These are phyloP conservation scores for Geopyxis carbonaria DNA, from an alignment of 495 filamentous ascomycete genomes.

Conservation along the genomic window DNA sequence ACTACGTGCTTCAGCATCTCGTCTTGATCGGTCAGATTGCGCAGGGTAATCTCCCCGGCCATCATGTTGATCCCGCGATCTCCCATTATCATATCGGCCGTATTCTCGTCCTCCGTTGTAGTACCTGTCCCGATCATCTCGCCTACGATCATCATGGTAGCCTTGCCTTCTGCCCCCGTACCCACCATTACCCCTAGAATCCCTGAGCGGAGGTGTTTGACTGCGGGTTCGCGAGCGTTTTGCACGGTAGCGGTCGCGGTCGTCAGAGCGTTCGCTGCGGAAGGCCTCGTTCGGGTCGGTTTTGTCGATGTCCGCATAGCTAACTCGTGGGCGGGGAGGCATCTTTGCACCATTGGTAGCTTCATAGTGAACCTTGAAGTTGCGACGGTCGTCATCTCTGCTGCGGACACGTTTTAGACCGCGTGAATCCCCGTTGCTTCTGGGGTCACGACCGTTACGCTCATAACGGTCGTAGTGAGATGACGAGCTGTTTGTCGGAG, in stretches of 20 bases:
- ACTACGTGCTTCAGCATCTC: constrained; percentile 31
- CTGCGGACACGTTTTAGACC: constrained; percentile 24
- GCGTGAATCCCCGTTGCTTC: constrained; percentile 18
- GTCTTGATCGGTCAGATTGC: constrained; percentile 32
- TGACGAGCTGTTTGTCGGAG: constrained; percentile 34
- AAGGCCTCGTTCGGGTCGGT: constrained; percentile 14
- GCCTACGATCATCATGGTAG: constrained; percentile 23
- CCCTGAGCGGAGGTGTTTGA: constrained; percentile 39
- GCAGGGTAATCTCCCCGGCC: constrained; percentile 41
- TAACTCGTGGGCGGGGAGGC: constrained; percentile 18
- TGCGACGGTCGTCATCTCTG: constrained; percentile 20
- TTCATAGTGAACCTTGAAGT: constrained; percentile 23
- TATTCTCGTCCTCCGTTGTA: constrained; percentile 4
- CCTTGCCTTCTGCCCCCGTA: constrained; percentile 21
- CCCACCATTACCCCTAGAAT: constrained; percentile 28
- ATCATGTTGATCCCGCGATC: constrained; percentile 46
- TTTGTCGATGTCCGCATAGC: constrained; percentile 26
- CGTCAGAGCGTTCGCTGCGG: constrained; percentile 17
- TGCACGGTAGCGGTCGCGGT: constrained; percentile 31
- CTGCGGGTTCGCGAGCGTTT: constrained; percentile 54
- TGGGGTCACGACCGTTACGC: constrained; percentile 23
- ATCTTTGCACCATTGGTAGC: constrained; percentile 12
- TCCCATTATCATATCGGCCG: constrained; percentile 14
- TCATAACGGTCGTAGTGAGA: constrained; percentile 42
- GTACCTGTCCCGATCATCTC: constrained; percentile 20